These are phyloP conservation scores for Chlamydomonas eustigma DNA, from an alignment of 139 green algal genomes.

Conservation along the genomic window DNA sequence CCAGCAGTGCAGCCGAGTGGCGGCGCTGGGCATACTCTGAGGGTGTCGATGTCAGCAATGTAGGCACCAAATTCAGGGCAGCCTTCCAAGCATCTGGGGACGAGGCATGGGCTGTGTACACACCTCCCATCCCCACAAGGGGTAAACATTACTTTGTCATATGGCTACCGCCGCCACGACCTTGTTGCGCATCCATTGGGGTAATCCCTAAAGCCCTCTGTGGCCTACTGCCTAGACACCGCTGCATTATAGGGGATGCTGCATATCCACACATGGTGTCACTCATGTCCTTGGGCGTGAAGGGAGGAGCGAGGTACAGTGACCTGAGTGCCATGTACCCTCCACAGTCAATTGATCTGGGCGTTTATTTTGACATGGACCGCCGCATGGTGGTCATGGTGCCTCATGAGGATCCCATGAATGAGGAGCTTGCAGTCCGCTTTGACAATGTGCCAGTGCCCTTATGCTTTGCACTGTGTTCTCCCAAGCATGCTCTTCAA, in stretches of 20 bases:
- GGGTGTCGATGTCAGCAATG: background rate
- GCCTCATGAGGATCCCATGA: background rate
- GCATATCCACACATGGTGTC: background rate
- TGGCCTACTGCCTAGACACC: background rate
- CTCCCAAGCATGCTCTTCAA: background rate
- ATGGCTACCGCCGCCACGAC: background rate
- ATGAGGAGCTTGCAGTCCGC: background rate
- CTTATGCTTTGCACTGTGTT: background rate
- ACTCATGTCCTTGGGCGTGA: background rate
- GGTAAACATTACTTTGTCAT: background rate
- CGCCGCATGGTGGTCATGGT: background rate
- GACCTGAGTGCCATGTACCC: background rate
- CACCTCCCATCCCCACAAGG: background rate
- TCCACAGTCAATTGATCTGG: background rate
- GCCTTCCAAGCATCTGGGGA: background rate
- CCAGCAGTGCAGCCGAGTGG: no score
- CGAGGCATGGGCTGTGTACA: background rate
- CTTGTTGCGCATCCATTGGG: background rate
- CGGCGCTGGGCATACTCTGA: background rate
- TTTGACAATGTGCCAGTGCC: background rate
- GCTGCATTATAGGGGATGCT: background rate
- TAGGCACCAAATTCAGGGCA: background rate
- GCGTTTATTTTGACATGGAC: background rate
- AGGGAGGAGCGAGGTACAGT: background rate
- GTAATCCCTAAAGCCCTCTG: background rate